Base-by-base conservation (phyloP, 306 rosid genomes). In the Prunus padus region DNA sequence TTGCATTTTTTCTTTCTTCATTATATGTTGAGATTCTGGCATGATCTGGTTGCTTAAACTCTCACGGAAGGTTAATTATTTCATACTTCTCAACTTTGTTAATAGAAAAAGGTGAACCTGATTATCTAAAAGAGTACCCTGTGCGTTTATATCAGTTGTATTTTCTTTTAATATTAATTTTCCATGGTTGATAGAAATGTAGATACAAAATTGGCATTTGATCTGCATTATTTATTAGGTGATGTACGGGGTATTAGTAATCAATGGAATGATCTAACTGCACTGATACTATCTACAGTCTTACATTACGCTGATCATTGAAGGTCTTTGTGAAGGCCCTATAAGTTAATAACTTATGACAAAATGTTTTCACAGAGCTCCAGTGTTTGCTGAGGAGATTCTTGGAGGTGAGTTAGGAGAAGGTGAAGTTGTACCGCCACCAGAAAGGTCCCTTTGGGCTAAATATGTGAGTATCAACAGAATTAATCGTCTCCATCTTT, bases 381-480 rank as follows among this genome's bases (percentile, higher is more conserved):
- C 96, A 4, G 65, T 92, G 79, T 92, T 95, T 78, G 42, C 95
- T n/a, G 97, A 95, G 79, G 98, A 95, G 10, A 82, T 78, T 45
- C 87, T 86, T 66, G 87, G 87, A 56, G 93, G 88, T 28, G 97
- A 86, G 83, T 88, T 73, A 62, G 91, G 77, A 81, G 96, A 89
- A 9, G 96, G 96, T 67, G 98, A 90, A 86, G 72, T 40, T 77
- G 76, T 86, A 77, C 64, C 49, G 74, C 96, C 95, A 78, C 86
- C 86, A 69, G 98, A 95, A 73, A 89, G 83, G 79, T 86, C 97
- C 42, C 92, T 95, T 60, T 95, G 96, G 97, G 96, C 97, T 69
- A 95, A 92, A 95, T 95, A 95, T 47, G 98, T 95, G 86, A 95
- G 96, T 90, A 50, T 73, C 63, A 56, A 56, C 67, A 45, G 59